Conservation (phyloP, 306 rosid species). For the Medicago lupulina region DNA sequence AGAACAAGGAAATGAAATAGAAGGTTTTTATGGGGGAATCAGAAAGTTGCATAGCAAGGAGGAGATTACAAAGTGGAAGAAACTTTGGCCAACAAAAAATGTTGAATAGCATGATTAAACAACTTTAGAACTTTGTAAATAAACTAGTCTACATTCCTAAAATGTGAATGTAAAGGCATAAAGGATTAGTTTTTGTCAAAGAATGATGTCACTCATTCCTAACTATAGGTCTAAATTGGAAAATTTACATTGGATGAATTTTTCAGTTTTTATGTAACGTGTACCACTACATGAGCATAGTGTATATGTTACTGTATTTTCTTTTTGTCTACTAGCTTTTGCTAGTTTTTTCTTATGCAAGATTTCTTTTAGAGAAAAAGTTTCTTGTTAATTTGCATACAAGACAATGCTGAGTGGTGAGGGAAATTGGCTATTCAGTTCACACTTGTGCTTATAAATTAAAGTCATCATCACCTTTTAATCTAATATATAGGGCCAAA, state of each 20-base stretch:
- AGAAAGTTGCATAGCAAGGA: conserved; percentile 69
- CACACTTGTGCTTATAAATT: too few species aligned
- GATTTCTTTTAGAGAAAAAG: neutral
- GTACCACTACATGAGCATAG: too few species aligned
- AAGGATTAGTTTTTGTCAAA: conserved; percentile 28
- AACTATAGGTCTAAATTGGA: neutral
- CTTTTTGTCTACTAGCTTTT: neutral
- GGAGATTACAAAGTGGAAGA: conserved; percentile 80
- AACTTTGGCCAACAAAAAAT: conserved; percentile 65
- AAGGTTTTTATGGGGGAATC: conserved; percentile 90
- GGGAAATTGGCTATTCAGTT: too few species aligned
- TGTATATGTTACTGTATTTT: too few species aligned
- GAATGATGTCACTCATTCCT: conserved; percentile 9
- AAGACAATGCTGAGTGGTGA: neutral
- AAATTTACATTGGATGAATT: neutral
- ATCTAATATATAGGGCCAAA: too few species aligned
- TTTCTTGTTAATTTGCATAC: neutral
- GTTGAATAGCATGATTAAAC: conserved; percentile 46
- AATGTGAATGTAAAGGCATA: conserved; percentile 26
- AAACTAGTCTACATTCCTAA: conserved; percentile 20
- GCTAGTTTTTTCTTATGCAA: neutral
- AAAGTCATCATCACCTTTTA: too few species aligned
- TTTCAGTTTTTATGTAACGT: neutral
- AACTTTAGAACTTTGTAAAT: conserved; percentile 39
- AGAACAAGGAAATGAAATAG: conserved; percentile 83